phyloP scores from a whole-genome alignment of 345 rosid genomes.

The Corchorus olitorius region DNA sequence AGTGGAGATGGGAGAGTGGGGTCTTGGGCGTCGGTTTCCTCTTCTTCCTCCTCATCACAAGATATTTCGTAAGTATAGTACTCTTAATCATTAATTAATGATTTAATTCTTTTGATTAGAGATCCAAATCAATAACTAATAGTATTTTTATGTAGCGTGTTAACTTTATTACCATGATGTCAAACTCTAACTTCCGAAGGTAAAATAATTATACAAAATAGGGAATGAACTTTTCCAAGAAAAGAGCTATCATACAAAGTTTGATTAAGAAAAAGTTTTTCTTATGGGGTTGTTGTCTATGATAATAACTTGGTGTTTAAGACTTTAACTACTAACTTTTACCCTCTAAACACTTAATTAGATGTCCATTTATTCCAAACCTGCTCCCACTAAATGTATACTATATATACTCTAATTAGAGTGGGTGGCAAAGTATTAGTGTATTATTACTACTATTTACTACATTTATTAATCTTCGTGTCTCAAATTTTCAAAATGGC shows the following conservation, averaged over 20 bases:
- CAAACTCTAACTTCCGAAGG: not conserved
- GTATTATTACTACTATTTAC: too few relatives aligned
- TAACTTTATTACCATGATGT: not conserved
- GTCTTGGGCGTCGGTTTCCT: constrained; percentile 78
- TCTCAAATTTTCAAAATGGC: not conserved
- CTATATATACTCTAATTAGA: not conserved
- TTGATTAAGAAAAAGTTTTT: not conserved
- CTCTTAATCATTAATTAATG: not conserved
- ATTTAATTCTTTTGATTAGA: not conserved
- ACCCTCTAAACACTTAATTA: not conserved
- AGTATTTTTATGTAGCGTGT: not conserved
- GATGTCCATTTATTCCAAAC: not conserved
- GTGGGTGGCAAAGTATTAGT: too few relatives aligned
- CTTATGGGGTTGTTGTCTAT: constrained; percentile 4
- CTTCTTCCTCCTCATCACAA: constrained; percentile 68
- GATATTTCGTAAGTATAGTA: constrained; percentile 61
- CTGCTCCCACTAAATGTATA: not conserved
- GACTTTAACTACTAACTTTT: not conserved
- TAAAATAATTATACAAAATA: not conserved
- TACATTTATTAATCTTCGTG: too few relatives aligned
- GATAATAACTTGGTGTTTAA: not conserved
- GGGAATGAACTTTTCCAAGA: not conserved
- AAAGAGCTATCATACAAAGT: not conserved
- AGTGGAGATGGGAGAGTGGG: constrained; percentile 98
- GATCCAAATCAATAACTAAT: too few relatives aligned